Base-by-base conservation (phyloP, 164 flowering plant genomes). In the Warburgia ugandensis region DNA sequence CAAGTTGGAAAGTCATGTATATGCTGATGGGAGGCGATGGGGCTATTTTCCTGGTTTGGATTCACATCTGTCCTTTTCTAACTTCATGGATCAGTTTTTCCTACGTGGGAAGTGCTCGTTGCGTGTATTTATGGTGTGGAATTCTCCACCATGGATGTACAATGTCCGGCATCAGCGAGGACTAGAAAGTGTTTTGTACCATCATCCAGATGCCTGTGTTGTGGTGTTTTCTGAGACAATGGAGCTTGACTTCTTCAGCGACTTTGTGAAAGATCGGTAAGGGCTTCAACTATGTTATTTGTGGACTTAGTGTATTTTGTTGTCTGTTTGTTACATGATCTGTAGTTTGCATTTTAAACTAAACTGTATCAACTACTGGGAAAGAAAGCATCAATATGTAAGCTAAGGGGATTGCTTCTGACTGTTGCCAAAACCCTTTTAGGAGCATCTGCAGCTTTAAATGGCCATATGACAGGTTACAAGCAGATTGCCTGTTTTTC, bases 91-190 rank as follows among this genome's bases (percentile, higher is more conserved):
- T 60, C 74, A 68, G 23, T 92, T 88, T 62, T 81, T 88, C 39
- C 64, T 70, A 64, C 72, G 54, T 59, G 81, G 77, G 13, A 82
- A 73, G 38, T 92, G 96, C 64, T 59, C 54, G 3, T 40, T 86
- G 74, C 76, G 74, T 52, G 71, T 86, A 14, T 88, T 88, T 62
- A 83, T 92, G 99, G 85, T 88, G 28, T 88, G 99, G 96, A 92
- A 92, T 67, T 80, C 89, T 4, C 89, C 96, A 9, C 74, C 89
- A 12, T 92, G 99, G 99, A 78, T 76, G 86, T 85, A 45, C 55
- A 69, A 73, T 54, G 91, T 88, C 50, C 72, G 95, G 21, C 82
- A 81, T 51, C 94, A 86, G 60, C 56, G 99, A 41, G 83, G 86
- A 17, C 80, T 92, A 52, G 96, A 87, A 74, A 91, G 95, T 48